Base-by-base conservation (phyloP, 305 asterid species). In the Fraxinus greggii region DNA sequence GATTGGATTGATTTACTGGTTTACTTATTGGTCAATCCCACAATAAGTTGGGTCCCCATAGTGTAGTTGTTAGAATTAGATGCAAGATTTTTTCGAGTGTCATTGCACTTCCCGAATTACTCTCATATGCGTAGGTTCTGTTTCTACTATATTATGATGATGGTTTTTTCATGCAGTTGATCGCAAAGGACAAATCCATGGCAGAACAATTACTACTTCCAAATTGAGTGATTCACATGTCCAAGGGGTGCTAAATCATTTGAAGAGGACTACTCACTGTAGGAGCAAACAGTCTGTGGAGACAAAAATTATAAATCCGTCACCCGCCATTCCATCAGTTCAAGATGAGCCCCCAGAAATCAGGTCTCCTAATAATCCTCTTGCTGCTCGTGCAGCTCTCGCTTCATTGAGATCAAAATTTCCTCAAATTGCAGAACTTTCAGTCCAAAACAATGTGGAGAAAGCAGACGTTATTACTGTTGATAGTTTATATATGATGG, bases 311-410 rank as follows among this genome's bases (percentile, higher is more conserved):
- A 85, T 77, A 81, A 78, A 48, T 77, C 76, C 86, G 76, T 80
- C 81, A 19, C 75, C 78, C 75, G 70, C 85, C 13, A 23, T 80
- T 72, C 70, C 83, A 19, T 76, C 87, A 10, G 73, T 38, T 72
- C 76, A 79, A 81, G 88, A 83, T 83, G 86, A 61, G 79, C 28
- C 70, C 77, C 40, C 23, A 32, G 86, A 84, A 72, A 82, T 72
- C 86, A 84, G 83, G 84, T 80, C 87, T 13, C 88, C 80, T 83
- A 84, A 82, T 86, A 90, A 78, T 82, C 93, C 93, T 72, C 92
- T 89, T 80, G 93, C 95, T 79, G 90, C 93, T 84, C 88, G 93
- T 85, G 95, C 95, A 79, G 92, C 92, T 84, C 92, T 91, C 61
- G 95, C 95, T 84, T 90, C 89, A 72, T 76, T 85, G 77, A 87